Base-by-base conservation (phyloP, 1,139 yeast species). In the Saccharomyces pastorianus region DNA sequence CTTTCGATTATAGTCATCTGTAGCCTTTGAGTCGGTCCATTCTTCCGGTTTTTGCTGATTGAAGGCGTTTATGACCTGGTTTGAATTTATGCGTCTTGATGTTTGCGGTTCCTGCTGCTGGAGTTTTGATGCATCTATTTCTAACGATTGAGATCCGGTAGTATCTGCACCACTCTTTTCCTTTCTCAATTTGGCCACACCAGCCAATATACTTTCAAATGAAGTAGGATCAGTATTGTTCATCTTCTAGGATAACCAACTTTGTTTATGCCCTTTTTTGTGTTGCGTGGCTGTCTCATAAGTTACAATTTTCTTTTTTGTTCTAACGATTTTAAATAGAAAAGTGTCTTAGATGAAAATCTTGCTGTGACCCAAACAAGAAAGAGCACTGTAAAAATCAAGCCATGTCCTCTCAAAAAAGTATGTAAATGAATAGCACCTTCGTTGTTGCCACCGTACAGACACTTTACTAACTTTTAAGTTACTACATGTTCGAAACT, bases 171-270 rank as follows among this genome's bases (percentile, higher is more conserved):
- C 61, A 38, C 60, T 60, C 27, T 64, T 53, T 41, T 60, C 57
- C 25, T 63, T 64, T 52, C 69, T 68, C 71, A 83, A 75, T 51
- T 77, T 76, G 63, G 78, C 73, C 1, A 82, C 86, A 20, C 85
- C 85, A 1, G 83, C 87, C 49, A 83, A 66, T 44, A 84, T 81
- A 63, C 85, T 81, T 49, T 83, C 80, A 66, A 83, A 83, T 1
- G 88, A 83, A 1, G 84, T 77, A 1, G 84, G 71, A 60, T 81
- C 83, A n/a, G 72, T 62, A 46, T 61, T 68, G 51, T 64, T 61
- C 70, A 60, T 67, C 20, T 17, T 28, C 20, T 38, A 38, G 14
- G 25, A n/a, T 20, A 11, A 13, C 20, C 13, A 6, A 27, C 31
- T 20, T 26, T 25, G 17, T 8, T 27, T 8, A 13, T 26, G 26